phyloP scores from a whole-genome alignment of 2,329 filamentous ascomycete species.

The Aspergillus japonicus region DNA sequence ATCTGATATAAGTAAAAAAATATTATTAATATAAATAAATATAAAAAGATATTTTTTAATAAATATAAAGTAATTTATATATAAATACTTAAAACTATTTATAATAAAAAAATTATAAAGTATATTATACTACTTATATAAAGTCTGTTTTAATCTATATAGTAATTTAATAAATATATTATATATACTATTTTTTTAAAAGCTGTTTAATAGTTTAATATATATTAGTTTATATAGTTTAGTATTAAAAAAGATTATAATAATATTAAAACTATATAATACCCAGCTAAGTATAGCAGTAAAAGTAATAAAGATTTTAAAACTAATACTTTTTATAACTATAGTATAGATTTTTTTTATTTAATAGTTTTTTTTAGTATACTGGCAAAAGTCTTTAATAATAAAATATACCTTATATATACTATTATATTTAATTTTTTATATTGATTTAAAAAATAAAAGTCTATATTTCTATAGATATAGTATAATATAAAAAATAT shows the following conservation, averaged over 20 bases:
- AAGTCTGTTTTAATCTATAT: not conserved
- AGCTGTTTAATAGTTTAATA: not conserved
- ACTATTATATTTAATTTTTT: too few species aligned
- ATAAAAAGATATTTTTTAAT: not conserved
- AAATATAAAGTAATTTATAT: not conserved
- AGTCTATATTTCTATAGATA: not conserved
- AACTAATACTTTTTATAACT: not conserved
- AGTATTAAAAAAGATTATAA: not conserved
- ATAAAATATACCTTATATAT: too few species aligned
- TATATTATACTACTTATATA: conserved; percentile 1
- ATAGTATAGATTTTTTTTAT: not conserved
- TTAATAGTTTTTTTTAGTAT: not conserved
- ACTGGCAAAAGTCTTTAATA: too few species aligned
- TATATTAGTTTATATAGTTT: not conserved
- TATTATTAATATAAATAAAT: not conserved
- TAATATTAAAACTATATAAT: not conserved
- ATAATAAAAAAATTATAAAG: not conserved
- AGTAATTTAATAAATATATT: not conserved
- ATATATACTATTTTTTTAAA: not conserved
- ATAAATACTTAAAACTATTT: not conserved
- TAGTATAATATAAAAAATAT: not conserved
- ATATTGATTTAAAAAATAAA: too few species aligned
- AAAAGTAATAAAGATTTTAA: not conserved
- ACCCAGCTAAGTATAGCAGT: not conserved
- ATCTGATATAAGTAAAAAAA: too few species aligned